Evolutionary conservation across 23 red algal species (phyloP), one percentile per base, ranked within the genome.

Genomic region (Gracilaria caudata): DNA sequence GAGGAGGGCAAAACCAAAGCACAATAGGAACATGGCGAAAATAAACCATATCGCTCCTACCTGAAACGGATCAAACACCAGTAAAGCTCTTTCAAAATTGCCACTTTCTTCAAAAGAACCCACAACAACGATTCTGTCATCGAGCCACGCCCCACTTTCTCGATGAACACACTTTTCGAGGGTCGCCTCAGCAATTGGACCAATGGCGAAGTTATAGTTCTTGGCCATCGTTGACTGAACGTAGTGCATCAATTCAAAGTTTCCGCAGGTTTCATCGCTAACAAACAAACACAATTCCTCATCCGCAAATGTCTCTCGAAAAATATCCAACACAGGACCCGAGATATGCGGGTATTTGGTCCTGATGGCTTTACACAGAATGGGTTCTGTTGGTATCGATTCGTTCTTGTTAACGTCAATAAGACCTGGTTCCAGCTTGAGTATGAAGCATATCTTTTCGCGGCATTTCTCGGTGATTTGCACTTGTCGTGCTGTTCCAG

Each of bases 181-280:
- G 7, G 51, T 30, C n/a, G 79, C 39, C 28, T 82, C 79, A 14
- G 60, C 34, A 7, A 82, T 28, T 33, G 58, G 29, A 37, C 51
- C 58, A 17, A 82, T 64, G 12, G 79, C 79, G 57, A 82, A 82
- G 13, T 45, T 24, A 38, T 68, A 82, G 8, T 65, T 35, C 25
- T 30, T 11, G 11, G 60, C 60, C 49, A 17, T 17, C 19, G 13
- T 16, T 53, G 49, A 53, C 32, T 65, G 5, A 65, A 65, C 29
- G 14, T 11, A 65, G 1, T 65, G 60, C 32, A 65, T 65, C 12
- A 65, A 30, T 32, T 65, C 60, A 34, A 1, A 11, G 8, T 65
- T 4, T 1, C 60, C 26, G 20, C 60, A 65, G 13, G 9, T 19
- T 65, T 28, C 25, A 34, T 35, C 13, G 1, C 12, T 16, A 65